Evolutionary conservation across 352 stramenopile species (phyloP).

Genomic region (Phytophthora agathidicida): DNA sequence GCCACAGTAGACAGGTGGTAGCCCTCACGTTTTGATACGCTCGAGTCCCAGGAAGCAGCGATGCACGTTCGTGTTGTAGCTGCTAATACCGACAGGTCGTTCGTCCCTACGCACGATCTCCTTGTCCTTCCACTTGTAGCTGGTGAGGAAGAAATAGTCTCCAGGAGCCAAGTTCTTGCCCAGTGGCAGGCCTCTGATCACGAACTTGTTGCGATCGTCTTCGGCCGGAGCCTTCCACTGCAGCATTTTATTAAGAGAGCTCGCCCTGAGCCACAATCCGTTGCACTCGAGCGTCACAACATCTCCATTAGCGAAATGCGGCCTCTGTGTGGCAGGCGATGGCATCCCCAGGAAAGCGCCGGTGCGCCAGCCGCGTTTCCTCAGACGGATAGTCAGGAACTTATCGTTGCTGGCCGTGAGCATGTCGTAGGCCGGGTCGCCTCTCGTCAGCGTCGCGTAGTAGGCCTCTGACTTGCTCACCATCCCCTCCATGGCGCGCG

Average conservation of each 20-base stretch:
- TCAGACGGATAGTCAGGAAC: constrained; percentile 78
- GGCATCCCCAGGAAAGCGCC: constrained; percentile 36
- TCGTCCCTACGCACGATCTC: constrained; percentile 85
- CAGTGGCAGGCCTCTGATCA: constrained; percentile 78
- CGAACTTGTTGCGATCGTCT: constrained; percentile 89
- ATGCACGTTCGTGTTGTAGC: constrained; percentile 87
- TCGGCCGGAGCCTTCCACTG: constrained; percentile 87
- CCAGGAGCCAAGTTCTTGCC: constrained; percentile 74
- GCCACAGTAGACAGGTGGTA: not conserved
- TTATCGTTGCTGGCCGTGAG: constrained; percentile 86
- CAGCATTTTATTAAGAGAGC: constrained; percentile 81
- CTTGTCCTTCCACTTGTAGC: constrained; percentile 88
- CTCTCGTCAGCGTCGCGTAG: constrained; percentile 80
- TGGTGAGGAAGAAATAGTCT: constrained; percentile 90
- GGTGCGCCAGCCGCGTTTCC: constrained; percentile 76
- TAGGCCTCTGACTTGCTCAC: constrained; percentile 88
- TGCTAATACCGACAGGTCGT: constrained; percentile 74
- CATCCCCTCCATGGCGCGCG: constrained; percentile 71
- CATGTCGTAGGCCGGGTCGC: constrained; percentile 79
- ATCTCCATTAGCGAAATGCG: constrained; percentile 86
- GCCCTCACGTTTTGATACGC: constrained; percentile 72
- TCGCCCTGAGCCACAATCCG: constrained; percentile 79
- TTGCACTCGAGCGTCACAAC: constrained; percentile 90
- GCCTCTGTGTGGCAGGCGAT: constrained; percentile 48
- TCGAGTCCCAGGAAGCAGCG: constrained; percentile 85